Percentiles rank a stretch among this genome's conserved stretches.
Conservation (phyloP, 257 asterid genomes). For the Eustoma russellianum region DNA sequence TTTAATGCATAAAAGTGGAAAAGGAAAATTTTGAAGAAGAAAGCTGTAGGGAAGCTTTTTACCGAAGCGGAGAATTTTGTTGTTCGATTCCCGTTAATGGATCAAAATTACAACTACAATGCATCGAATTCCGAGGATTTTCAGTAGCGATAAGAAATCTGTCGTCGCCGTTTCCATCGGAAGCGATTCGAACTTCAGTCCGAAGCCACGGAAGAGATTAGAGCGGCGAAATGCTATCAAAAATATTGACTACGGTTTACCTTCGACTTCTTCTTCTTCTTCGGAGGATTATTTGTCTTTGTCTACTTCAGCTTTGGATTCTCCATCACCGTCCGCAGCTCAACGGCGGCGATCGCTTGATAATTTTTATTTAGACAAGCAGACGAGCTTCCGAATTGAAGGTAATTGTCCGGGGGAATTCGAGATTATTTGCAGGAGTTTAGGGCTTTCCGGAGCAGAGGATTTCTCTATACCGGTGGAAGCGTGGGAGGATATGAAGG, state of each 20-base stretch:
- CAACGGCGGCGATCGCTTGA: constrained; percentile 53
- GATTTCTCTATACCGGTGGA: constrained; percentile 59
- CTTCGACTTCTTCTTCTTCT: constrained; percentile 22
- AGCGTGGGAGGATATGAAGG: constrained; percentile 68
- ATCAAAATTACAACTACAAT: constrained; percentile 11
- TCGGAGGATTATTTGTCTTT: constrained; percentile 29
- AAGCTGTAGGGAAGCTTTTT: too few species aligned
- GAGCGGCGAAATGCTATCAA: constrained; percentile 65
- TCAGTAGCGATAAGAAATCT: background rate
- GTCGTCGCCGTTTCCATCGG: background rate
- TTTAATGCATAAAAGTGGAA: too few species aligned
- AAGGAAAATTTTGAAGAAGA: too few species aligned
- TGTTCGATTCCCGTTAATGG: constrained; percentile 7
- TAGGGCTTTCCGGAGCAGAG: constrained; percentile 73
- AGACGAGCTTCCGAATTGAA: constrained; percentile 59
- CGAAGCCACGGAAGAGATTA: constrained; percentile 47
- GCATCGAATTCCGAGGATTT: constrained; percentile 16
- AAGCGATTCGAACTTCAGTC: background rate
- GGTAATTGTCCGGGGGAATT: constrained; percentile 55
- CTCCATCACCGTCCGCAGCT: constrained; percentile 21
- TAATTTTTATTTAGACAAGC: constrained; percentile 23
- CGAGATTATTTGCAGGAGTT: constrained; percentile 31
- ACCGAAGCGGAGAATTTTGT: too few species aligned
- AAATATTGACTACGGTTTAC: constrained; percentile 56
- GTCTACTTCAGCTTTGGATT: constrained; percentile 2